Evolutionary conservation across 129 eudicot species (phyloP), one percentile per base, ranked within the genome.

Genomic region (Pseudognaphalium luteoalbum): DNA sequence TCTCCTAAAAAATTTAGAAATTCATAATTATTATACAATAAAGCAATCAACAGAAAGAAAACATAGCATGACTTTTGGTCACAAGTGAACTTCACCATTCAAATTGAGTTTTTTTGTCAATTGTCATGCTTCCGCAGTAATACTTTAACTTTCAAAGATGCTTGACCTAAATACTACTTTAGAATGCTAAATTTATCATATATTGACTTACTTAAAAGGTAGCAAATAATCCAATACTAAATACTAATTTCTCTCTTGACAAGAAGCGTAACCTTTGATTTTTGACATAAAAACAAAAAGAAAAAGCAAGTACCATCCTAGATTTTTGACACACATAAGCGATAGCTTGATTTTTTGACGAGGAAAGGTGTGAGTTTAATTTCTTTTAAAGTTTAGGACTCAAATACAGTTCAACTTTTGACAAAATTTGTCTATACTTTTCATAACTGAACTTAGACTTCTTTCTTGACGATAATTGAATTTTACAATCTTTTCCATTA

Each of bases 71-170:
- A 37, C 66, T 20, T 33, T 34, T 52, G 41, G 28, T 52, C 35
- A 35, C 52, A 76, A 51, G 33, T 56, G 11, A 29, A 32, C 7
- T 64, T 68, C 74, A 44, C 30, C 29, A 34, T 34, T 66, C 72
- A 51, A 34, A 66, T 51, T 37, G 6, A 66, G 22, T 3, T 39
- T 52, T 50, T 30, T 19, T 7, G 25, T 20, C 62, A 56, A 11
- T 33, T 52, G 22, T 15, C 80, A 66, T 76, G 67, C 68, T 34
- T 66, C 67, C 28, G 10, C 10, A 51, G 47, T 65, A 66, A 22
- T 39, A 66, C 52, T 19, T 17, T 66, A 21, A 66, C 34, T 72
- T 72, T 67, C 54, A 34, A 72, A 30, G 19, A 57, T 72, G 20
- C 75, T 50, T 52, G 7, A 72, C n/a, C 50, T 34, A 32, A 14